Evolutionary conservation across 129 eudicot species (phyloP).

Genomic region (Flaveria bidentis): DNA sequence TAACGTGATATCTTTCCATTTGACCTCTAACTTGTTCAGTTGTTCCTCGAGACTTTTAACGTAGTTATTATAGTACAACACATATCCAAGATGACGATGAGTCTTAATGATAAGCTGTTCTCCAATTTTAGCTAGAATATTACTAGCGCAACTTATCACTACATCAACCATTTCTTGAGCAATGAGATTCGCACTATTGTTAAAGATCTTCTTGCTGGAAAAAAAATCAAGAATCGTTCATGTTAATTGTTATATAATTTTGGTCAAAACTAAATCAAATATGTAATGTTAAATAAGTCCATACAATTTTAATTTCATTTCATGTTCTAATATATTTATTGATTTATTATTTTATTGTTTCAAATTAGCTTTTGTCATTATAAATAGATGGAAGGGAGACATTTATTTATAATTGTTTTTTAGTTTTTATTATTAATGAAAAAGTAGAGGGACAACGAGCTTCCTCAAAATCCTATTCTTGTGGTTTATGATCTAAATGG

Average conservation of each 20-base stretch:
- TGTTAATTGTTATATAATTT: not conserved
- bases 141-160: slow-evolving; percentile 17
- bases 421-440: too few relatives aligned
- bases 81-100: slow-evolving; percentile 39
- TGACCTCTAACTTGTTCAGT: slow-evolving; percentile 21
- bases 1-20: slow-evolving; percentile 15
- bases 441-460: too few relatives aligned
- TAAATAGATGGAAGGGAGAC: too few relatives aligned
- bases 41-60: slow-evolving; percentile 25
- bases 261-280: too few relatives aligned
- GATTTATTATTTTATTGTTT: too few relatives aligned
- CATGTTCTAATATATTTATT: too few relatives aligned
- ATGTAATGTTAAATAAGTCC: too few relatives aligned
- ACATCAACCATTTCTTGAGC: slow-evolving; percentile 25
- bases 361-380: too few relatives aligned
- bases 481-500: too few relatives aligned
- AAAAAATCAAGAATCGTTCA: not conserved
- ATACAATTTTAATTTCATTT: too few relatives aligned
- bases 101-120: slow-evolving; percentile 21
- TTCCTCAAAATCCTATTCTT: too few relatives aligned
- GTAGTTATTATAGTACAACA: slow-evolving; percentile 24
- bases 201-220: slow-evolving; percentile 15
- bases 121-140: slow-evolving; percentile 39
- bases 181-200: slow-evolving; percentile 1
- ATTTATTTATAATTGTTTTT: too few relatives aligned